Conservation (phyloP, 306 rosid species). For the Dalbergia oliveri region DNA sequence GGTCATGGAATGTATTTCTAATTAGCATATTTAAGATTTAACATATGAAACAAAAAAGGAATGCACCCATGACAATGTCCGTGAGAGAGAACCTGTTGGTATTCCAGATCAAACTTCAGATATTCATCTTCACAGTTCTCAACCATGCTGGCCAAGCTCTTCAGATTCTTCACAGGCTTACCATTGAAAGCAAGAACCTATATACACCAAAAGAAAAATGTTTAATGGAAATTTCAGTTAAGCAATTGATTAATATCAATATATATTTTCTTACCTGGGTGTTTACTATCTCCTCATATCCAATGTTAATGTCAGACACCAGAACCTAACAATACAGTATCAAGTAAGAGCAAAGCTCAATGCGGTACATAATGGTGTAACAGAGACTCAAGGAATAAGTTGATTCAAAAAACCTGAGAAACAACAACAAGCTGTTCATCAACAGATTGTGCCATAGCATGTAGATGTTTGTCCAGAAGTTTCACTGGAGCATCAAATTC, state of each 20-base stretch:
- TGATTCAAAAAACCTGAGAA: conserved; percentile 70
- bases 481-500: conserved; percentile 88
- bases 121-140: conserved; percentile 75
- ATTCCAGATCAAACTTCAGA: conserved; percentile 82
- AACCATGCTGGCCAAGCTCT: conserved; percentile 78
- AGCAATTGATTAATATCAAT: not conserved
- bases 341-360: conserved; percentile 34
- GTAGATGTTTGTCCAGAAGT: conserved; percentile 79
- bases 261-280: conserved; percentile 67
- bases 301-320: conserved; percentile 89
- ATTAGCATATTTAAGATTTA: not conserved
- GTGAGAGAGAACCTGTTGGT: conserved; percentile 74
- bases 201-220: conserved; percentile 10
- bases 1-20: not conserved
- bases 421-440: conserved; percentile 87
- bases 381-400: conserved; percentile 1
- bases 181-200: conserved; percentile 88
- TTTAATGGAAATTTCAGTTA: not conserved
- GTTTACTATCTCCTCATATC: conserved; percentile 88
- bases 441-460: conserved; percentile 75
- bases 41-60: not conserved
- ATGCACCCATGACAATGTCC: not conserved
- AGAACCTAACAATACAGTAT: conserved; percentile 65
- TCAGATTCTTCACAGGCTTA: conserved; percentile 84
- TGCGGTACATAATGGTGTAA: not conserved